A percentile compares a stretch with the other conserved stretches of the same genome.
phyloP scores from a whole-genome alignment of 176 grass and related monocot genomes.

The Oryza glaberrima region DNA sequence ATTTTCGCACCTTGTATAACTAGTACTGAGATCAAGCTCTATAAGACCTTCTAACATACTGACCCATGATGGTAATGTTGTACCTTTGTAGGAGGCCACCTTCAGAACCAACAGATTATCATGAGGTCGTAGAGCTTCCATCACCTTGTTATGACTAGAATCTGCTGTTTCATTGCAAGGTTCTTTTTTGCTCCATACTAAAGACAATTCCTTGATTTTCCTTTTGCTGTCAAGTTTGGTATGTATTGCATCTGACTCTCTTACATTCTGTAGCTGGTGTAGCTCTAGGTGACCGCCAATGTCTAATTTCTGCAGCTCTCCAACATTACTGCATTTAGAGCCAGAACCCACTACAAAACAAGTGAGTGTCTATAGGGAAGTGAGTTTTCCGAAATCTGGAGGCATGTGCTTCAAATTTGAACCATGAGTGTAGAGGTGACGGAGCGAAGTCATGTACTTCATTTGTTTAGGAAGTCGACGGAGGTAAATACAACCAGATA shows the following conservation, averaged over 20 bases:
- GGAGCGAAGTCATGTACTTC: background rate
- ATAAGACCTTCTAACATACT: background rate
- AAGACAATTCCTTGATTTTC: background rate
- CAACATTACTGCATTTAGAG: background rate
- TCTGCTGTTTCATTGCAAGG: background rate
- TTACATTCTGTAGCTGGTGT: background rate
- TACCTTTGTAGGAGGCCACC: background rate
- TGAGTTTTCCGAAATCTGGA: background rate
- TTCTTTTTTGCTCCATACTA: background rate
- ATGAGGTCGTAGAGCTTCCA: background rate
- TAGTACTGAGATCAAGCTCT: background rate
- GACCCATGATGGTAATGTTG: background rate
- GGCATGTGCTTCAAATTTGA: background rate
- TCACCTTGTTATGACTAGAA: background rate
- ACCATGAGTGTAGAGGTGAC: background rate
- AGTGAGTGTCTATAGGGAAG: background rate
- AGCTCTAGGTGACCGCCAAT: background rate
- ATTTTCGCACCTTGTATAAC: background rate
- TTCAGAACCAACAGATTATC: background rate
- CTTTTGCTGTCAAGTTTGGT: background rate
- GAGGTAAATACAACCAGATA: accelerated
- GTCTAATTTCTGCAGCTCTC: background rate
- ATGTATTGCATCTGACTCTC: background rate
- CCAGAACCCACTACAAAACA: background rate
- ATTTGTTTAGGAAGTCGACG: background rate